Evolutionary conservation across 306 rosid species (phyloP).

Genomic region (Dalbergia cultrata): DNA sequence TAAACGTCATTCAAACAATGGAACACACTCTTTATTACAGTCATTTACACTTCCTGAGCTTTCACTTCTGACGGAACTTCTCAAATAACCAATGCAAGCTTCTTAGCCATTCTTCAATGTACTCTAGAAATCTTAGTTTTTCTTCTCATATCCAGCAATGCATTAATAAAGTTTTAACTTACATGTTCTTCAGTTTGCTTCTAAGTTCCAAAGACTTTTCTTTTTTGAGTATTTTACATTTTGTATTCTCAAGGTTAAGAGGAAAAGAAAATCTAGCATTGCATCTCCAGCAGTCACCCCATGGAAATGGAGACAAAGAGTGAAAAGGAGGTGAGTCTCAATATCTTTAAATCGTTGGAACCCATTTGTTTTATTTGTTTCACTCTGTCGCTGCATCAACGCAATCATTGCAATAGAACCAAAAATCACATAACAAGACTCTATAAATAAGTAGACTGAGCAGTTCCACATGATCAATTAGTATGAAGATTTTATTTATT

Average conservation of each 20-base stretch:
- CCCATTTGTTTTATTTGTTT: conserved; percentile 15
- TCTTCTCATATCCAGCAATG: conserved; percentile 2
- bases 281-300: neutral
- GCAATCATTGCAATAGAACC: conserved; percentile 1
- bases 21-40: conserved; percentile 17
- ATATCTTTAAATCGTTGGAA: neutral
- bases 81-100: conserved; percentile 37
- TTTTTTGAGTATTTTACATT: neutral
- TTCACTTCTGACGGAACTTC: conserved; percentile 28
- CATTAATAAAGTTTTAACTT: neutral
- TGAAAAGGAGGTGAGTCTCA: neutral
- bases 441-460: conserved; percentile 16
- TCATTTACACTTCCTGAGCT: conserved; percentile 29
- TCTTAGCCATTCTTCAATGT: conserved; percentile 6
- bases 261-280: neutral
- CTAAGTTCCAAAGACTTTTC: neutral
- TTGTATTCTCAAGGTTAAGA: conserved; percentile 11
- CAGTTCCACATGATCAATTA: conserved; percentile 32
- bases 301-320: conserved; percentile 23
- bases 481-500: conserved; percentile 6
- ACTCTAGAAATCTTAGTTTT: conserved; percentile 1
- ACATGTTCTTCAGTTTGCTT: conserved; percentile 9
- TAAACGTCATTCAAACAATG: conserved; percentile 16
- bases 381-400: conserved; percentile 1
- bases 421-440: conserved; percentile 31